Evolutionary conservation across 495 filamentous ascomycete species (phyloP), one percentile per base, ranked within the genome.

Genomic region (Lasiosphaeria hispida): DNA sequence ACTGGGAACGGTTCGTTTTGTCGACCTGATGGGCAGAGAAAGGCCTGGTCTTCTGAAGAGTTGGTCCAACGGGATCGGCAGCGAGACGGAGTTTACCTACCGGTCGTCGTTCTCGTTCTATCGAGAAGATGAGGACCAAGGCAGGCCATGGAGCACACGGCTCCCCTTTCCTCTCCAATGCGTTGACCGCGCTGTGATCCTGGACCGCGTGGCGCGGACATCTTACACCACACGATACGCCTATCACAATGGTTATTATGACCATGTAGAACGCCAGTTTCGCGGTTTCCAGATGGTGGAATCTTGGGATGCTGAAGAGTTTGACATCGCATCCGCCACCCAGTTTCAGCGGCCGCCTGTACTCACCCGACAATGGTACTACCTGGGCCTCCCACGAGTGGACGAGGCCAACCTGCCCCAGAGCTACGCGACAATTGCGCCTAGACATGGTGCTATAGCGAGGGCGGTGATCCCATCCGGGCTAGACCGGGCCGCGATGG

Each of bases 191-290:
- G 42, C 60, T 0, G 49, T 42, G 30, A 59, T 17, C 0, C 30
- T 49, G 7, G 73, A 75, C 55, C 7, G 49, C 5, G 52, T 73
- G 38, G 63, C 45, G 19, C 8, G 52, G 13, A 60, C 13, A 0
- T 45, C 13, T 3, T 60, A 47, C 14, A 39, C 33, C 0, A 54
- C 53, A 13, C 43, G 53, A 8, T 73, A 72, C 48, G 53, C 40
- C 10, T 77, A 77, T 48, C 70, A 72, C 57, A 18, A 75, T 48
- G 74, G 74, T 0, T 75, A 55, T 42, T 77, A 64, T 55, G 74
- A 76, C 53, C 50, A 53, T 10, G 6, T 42, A 0, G 74, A 76
- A 19, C 15, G 69, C 13, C 67, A 75, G 49, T 75, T 76, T 35
- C 58, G 64, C 0, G 74, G 74, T 7, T 77, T 77, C 54, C 69